A percentile compares a stretch with the other conserved stretches of the same genome.
Conservation (phyloP, 2,329 filamentous ascomycete genomes). For the Diaporthe ampelina region DNA sequence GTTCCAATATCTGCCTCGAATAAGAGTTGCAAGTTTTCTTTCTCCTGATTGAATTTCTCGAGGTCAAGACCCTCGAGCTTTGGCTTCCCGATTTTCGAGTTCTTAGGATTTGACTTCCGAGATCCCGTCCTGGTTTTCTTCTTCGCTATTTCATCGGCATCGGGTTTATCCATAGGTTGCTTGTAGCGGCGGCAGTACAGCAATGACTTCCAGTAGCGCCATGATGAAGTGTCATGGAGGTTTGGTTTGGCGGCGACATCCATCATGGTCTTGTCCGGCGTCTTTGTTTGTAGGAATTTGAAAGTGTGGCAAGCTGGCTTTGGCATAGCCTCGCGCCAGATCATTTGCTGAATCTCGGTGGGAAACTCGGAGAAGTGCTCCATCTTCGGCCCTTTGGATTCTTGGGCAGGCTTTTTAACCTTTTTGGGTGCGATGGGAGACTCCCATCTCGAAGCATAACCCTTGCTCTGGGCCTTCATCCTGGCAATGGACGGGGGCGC, state of each 20-base stretch:
- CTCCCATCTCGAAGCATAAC: not conserved
- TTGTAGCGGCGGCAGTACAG: not conserved
- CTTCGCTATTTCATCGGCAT: not conserved
- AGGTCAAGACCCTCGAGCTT: not conserved
- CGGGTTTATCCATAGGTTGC: not conserved
- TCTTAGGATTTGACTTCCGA: not conserved
- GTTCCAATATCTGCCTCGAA: no score
- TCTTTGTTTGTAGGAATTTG: not conserved
- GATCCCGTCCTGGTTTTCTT: not conserved
- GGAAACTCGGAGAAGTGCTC: slow-evolving; percentile 21
- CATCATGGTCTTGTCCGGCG: not conserved
- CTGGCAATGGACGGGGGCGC: not conserved
- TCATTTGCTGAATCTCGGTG: slow-evolving; percentile 42
- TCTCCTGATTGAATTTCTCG: not conserved
- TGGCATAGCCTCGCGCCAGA: slow-evolving; percentile 42
- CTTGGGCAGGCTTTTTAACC: not conserved
- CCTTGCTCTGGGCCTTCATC: not conserved
- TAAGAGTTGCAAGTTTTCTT: not conserved
- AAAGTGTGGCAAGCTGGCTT: slow-evolving; percentile 44
- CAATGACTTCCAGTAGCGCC: slow-evolving; percentile 31
- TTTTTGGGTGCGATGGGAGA: not conserved
- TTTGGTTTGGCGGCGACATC: not conserved
- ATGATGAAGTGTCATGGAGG: slow-evolving; percentile 23
- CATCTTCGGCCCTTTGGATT: not conserved
- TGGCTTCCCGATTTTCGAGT: not conserved